Evolutionary conservation across 305 asterid genomes (phyloP), one percentile per base, ranked within the genome.

Genomic region (Rubia peregrina): DNA sequence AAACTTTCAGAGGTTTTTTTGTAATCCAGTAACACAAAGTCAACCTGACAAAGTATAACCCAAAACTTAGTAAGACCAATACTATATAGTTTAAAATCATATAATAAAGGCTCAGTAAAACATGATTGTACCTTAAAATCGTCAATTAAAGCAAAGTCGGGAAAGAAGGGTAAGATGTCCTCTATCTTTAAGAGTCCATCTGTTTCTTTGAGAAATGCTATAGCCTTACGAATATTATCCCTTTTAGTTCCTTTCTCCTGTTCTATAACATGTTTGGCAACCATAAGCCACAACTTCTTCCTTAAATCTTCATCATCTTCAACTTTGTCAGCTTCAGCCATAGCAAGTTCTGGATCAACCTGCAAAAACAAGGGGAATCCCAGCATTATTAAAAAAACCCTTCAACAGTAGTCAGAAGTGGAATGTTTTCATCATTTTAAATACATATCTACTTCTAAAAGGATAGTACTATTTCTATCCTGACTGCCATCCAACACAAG

Each of bases 301-400:
- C 97, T 84, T 76, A 91, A 79, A 79, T 94, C 99, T 79, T 89
- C 97, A 74, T 94, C 99, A 83, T 91, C 99, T 83, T 94, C 99
- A 69, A 94, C 98, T 79, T 89, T 94, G 83, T 94, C 99, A 48
- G 97, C 98, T 85, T 94, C 99, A 67, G 99, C 99, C 99, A 87
- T 94, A 21, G 99, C 99, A 69, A 94, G 94, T 84, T 91, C 99
- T 42, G 89, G 89, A 85, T 94, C 99, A 68, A 94, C 97, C 98
- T 94, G 69, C 65, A 16, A 26, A 61, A 72, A 22, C 51, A 46
- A 41, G 51, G 49, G 26, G 17, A 72, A 42, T 62, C n/a, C 33
- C 36, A 42, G 61, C 38, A 76, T 43, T 67, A 40, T 10, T 11
- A 67, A 19, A 38, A n/a, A 48, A 9, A 6, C 21, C 21, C 40